Base-by-base conservation (phyloP, 176 grass and related monocot genomes). In the Panicum miliaceum region DNA sequence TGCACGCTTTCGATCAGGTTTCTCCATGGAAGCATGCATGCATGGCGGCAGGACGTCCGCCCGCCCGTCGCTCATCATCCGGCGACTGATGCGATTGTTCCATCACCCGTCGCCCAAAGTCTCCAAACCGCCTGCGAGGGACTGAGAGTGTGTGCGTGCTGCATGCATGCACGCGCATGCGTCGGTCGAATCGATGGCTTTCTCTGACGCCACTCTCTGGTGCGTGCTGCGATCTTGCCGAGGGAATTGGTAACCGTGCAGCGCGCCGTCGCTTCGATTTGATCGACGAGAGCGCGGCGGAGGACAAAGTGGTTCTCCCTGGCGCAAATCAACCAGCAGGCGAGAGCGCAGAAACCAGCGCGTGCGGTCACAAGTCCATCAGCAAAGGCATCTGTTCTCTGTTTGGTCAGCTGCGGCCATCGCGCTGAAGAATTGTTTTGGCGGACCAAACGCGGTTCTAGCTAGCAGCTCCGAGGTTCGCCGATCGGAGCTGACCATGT, bases 121-220 rank as follows among this genome's bases (percentile, higher is more conserved):
- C 29, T 32, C 29, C 29, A 3, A 43, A 3, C 12, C 12, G 41
- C 9, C 41, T 42, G 41, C 6, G 36, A 26, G 25, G 29, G 29
- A 32, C 68, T 70, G 22, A 6, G 37, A 22, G 57, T 62, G 72
- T 71, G 88, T 66, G 73, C 65, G 83, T 62, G 82, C n/a, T 68
- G 86, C 70, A 51, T 46, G 68, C 81, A 75, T 48, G 81, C 87
- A 53, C 64, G 68, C 73, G 80, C 89, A 78, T 87, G 89, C 68
- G 68, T 68, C 53, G 71, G 57, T 54, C 45, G 69, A 79, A 79
- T 84, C 68, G 84, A 65, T 69, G 46, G 40, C 68, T 87, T 75
- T 84, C 75, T 62, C 50, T 84, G 84, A 76, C 77, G 29, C 29
- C 29, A 61, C 77, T 15, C 66, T 48, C 23, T 48, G 36, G 65